A percentile compares a stretch with the other conserved stretches of the same genome.
Evolutionary conservation across 192 early-diverging fungal genomes (phyloP).

Genomic region (Mortierella hygrophila): DNA sequence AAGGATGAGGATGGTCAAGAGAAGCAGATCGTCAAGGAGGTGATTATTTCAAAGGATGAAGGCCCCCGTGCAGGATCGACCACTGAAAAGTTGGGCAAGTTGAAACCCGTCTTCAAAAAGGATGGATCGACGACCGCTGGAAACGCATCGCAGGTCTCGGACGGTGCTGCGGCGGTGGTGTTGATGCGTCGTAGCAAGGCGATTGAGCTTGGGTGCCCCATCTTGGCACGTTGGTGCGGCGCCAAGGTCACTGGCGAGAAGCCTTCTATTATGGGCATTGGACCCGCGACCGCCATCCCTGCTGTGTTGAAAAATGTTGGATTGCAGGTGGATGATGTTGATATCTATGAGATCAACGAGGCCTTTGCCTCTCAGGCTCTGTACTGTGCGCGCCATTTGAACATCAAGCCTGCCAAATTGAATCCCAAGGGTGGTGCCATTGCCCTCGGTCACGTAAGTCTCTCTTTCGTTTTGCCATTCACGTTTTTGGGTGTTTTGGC

Average conservation of each 20-base stretch:
- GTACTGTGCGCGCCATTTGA: constrained; percentile 88
- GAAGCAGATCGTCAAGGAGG: constrained; percentile 38
- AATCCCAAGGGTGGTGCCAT: constrained; percentile 99
- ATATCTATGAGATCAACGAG: constrained; percentile 94
- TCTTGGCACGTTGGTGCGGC: constrained; percentile 86
- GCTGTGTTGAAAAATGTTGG: constrained; percentile 85
- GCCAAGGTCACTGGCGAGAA: constrained; percentile 91
- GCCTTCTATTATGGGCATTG: constrained; percentile 96
- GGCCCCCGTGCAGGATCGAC: constrained; percentile 87
- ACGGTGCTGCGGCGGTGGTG: constrained; percentile 94
- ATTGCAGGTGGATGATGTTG: constrained; percentile 80
- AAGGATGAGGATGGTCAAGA: constrained; percentile 79
- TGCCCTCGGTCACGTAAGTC: constrained; percentile 85
- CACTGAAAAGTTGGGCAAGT: constrained; percentile 81
- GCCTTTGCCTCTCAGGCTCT: constrained; percentile 96
- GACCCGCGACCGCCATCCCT: constrained; percentile 95
- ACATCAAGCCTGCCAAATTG: constrained; percentile 86
- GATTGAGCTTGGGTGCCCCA: constrained; percentile 82
- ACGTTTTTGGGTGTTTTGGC: background rate
- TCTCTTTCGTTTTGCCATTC: background rate
- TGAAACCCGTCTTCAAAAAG: constrained; percentile 89
- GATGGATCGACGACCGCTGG: constrained; percentile 91
- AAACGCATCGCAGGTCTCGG: constrained; percentile 95
- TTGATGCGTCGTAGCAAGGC: constrained; percentile 92
- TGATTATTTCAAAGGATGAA: constrained; percentile 87